Evolutionary conservation across 1,139 yeast genomes (phyloP), one percentile per base, ranked within the genome.

Genomic region (Sugiyamaella sp.): DNA sequence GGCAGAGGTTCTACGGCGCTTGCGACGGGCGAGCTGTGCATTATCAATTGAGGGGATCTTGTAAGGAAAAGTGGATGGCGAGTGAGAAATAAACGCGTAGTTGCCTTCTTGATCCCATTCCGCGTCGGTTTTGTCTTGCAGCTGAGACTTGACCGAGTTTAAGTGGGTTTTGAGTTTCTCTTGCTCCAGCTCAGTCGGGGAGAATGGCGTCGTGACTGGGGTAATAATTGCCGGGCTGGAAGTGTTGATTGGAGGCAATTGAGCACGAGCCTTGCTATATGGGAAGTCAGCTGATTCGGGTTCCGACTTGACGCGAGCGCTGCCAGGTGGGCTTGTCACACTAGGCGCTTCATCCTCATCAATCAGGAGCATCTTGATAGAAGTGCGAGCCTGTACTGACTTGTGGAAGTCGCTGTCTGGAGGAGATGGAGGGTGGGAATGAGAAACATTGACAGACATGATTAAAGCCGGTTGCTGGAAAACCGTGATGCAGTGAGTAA

Each of bases 1-100:
- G 3, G 96, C 95, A 1, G 96, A 85, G 0, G 99, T 93, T 74
- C 98, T 86, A 74, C 99, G 84, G 71, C 99, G 82, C 69, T 91
- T 91, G 54, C 97, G 82, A 65, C 97, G 84, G 1, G 97, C 97
- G 60, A 90, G 74, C 46, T 91, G 91, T 21, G 90, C 91, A 66
- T 90, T 89, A 69, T 90, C 97, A 53, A 89, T 89, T 50, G 83
- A 75, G 1, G 97, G 97, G 67, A 88, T 95, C 61, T 85, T 87
- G 25, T 80, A 75, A 12, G 93, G 95, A 68, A 83, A 90, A 0
- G 97, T 88, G 22, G 89, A 83, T 29, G 91, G 95, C 25, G 66
- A 63, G 48, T 89, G 97, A 22, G 95, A 85, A 60, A 91, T 91
- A 70, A 91, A 91, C 37, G 97, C 97, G 74, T 85, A 64, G 32